phyloP scores from a whole-genome alignment of 352 stramenopile genomes.

The Pythium coloratum region DNA sequence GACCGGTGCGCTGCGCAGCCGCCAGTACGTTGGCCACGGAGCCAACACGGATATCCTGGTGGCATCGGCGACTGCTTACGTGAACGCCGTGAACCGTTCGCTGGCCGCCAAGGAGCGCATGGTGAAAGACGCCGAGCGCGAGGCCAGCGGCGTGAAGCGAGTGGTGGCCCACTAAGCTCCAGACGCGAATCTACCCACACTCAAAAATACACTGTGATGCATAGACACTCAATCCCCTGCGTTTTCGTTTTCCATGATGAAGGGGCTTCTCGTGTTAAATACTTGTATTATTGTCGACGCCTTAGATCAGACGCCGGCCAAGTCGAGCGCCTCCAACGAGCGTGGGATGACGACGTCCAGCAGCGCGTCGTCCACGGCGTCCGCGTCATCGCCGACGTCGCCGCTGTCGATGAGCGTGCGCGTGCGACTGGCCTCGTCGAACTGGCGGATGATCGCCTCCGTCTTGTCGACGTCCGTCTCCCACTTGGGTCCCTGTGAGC shows the following conservation, averaged over 20 bases:
- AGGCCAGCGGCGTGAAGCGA: constrained; percentile 6
- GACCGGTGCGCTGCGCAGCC: constrained; percentile 74
- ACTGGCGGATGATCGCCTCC: constrained; percentile 77
- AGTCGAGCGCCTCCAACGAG: constrained; percentile 75
- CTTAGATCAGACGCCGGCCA: constrained; percentile 53
- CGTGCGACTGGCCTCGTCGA: constrained; percentile 74
- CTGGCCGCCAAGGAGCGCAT: constrained; percentile 67
- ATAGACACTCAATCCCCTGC: neutral
- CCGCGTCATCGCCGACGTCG: constrained; percentile 55
- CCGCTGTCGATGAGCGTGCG: constrained; percentile 51
- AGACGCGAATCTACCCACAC: neutral
- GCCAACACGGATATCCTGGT: constrained; percentile 91
- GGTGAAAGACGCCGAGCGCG: constrained; percentile 11
- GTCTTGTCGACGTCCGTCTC: constrained; percentile 83
- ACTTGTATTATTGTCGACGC: neutral
- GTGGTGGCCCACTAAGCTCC: constrained; percentile 18
- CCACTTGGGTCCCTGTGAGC: constrained; percentile 57
- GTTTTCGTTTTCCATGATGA: neutral
- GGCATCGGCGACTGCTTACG: constrained; percentile 83
- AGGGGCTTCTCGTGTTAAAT: neutral
- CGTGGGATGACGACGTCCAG: constrained; percentile 69
- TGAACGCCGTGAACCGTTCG: constrained; percentile 88
- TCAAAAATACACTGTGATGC: constrained; percentile 5
- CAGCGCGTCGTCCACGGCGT: constrained; percentile 60
- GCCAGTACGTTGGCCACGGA: constrained; percentile 88